These are phyloP conservation scores for Xylaria longipes DNA, from an alignment of 495 filamentous ascomycete species.

Conservation along the genomic window DNA sequence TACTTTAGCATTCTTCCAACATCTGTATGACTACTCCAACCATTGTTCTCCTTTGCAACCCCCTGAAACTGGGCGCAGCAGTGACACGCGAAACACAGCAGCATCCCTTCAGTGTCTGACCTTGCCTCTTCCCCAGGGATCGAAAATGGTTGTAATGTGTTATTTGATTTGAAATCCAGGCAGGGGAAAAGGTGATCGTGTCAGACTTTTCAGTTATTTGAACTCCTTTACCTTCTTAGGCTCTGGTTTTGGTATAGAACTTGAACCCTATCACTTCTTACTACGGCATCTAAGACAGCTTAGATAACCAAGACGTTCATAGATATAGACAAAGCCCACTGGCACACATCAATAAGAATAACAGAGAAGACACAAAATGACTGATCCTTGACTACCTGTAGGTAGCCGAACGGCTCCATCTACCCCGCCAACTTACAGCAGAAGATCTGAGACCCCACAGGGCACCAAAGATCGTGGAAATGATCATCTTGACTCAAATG, in stretches of 20 bases:
- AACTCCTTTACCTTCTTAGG: not conserved
- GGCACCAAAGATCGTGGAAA: not conserved
- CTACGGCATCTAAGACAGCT: not conserved
- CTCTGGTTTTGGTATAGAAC: not conserved
- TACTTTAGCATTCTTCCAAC: not conserved
- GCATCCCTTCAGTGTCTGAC: not conserved
- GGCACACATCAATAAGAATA: not conserved
- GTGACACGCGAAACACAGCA: constrained; percentile 3
- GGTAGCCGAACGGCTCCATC: not conserved
- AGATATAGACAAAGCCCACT: not conserved
- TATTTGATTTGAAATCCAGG: not conserved
- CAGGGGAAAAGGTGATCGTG: not conserved
- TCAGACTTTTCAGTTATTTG: not conserved
- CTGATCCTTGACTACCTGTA: not conserved
- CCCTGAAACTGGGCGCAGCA: constrained; percentile 6
- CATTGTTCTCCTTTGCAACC: not conserved
- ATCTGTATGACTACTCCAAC: not conserved
- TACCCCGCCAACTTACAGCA: not conserved
- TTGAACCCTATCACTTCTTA: not conserved
- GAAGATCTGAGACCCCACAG: not conserved
- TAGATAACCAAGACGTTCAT: not conserved
- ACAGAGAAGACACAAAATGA: not conserved
- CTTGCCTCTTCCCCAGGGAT: not conserved
- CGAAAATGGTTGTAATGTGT: not conserved
- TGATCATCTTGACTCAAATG: not conserved